A percentile compares a stretch with the other conserved stretches of the same genome.
phyloP scores from a whole-genome alignment of 176 grass and related monocot genomes.

The Otatea glauca region DNA sequence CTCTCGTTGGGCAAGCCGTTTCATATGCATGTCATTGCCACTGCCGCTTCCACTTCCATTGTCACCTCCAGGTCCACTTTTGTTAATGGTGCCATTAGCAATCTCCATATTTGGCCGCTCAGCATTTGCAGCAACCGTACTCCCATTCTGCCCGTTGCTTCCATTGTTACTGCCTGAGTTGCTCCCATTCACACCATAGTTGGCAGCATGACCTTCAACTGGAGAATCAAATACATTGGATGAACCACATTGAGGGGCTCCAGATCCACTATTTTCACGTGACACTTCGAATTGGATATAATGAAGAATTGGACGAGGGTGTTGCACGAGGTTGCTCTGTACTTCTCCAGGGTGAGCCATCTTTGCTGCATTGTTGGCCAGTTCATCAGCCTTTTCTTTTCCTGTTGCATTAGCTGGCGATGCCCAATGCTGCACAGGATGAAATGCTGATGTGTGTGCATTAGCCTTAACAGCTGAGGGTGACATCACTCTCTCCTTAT shows the following conservation, averaged over 20 bases:
- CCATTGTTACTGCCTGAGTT: constrained; percentile 79
- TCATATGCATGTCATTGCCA: constrained; percentile 53
- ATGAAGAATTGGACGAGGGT: constrained; percentile 52
- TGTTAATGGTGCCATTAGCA: constrained; percentile 45
- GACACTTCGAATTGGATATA: constrained; percentile 15
- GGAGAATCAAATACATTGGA: constrained; percentile 51
- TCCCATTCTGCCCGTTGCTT: constrained; percentile 67
- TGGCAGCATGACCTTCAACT: constrained; percentile 72
- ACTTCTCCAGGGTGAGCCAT: constrained; percentile 43
- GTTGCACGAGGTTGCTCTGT: constrained; percentile 61
- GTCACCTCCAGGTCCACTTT: constrained; percentile 44
- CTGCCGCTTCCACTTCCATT: constrained; percentile 59
- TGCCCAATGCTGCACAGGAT: constrained; percentile 58
- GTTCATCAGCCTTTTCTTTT: constrained; percentile 48
- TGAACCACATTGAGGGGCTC: constrained; percentile 48
- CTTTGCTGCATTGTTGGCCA: constrained; percentile 29
- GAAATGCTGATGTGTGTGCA: constrained; percentile 70
- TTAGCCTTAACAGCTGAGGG: constrained; percentile 57
- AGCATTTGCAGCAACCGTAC: constrained; percentile 45
- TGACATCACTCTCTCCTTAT: constrained; percentile 55
- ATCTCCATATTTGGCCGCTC: constrained; percentile 54
- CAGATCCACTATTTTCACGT: constrained; percentile 38
- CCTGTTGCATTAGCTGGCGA: constrained; percentile 25
- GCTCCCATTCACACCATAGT: constrained; percentile 61
- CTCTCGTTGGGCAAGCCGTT: constrained; percentile 54